Percentiles rank a stretch among this genome's conserved stretches.
Conservation (phyloP, 306 rosid genomes). For the Cucurbita moschata region DNA sequence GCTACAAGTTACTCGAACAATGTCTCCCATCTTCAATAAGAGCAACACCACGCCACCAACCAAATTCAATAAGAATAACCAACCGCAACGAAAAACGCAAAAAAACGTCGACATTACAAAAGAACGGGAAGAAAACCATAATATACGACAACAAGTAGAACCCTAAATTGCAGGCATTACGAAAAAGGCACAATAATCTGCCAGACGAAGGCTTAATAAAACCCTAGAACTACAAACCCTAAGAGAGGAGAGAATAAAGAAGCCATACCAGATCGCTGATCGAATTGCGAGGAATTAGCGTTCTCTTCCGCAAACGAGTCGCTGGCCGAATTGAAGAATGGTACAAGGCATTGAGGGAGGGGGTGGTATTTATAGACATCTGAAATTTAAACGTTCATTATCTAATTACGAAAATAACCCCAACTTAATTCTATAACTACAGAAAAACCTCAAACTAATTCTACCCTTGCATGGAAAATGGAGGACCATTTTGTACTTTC, state of each 20-base stretch:
- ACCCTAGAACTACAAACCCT: background rate
- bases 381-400: background rate
- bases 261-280: background rate
- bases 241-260: background rate
- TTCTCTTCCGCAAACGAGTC: background rate
- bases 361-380: background rate
- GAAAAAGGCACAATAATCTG: background rate
- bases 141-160: background rate
- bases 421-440: background rate
- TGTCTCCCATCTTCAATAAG: background rate
- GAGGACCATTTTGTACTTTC: too few species aligned
- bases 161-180: background rate
- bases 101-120: background rate
- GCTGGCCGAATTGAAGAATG: background rate
- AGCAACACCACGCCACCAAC: background rate
- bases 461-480: too few species aligned
- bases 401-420: background rate
- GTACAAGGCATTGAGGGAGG: too few species aligned
- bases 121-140: background rate
- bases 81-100: background rate
- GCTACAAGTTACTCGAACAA: background rate
- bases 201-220: background rate
- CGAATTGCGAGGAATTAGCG: background rate
- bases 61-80: background rate
- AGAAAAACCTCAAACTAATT: background rate